A percentile compares a stretch with the other conserved stretches of the same genome.
Evolutionary conservation across 148 eudicot genomes (phyloP).

Genomic region (Vaccinium corymbosum): DNA sequence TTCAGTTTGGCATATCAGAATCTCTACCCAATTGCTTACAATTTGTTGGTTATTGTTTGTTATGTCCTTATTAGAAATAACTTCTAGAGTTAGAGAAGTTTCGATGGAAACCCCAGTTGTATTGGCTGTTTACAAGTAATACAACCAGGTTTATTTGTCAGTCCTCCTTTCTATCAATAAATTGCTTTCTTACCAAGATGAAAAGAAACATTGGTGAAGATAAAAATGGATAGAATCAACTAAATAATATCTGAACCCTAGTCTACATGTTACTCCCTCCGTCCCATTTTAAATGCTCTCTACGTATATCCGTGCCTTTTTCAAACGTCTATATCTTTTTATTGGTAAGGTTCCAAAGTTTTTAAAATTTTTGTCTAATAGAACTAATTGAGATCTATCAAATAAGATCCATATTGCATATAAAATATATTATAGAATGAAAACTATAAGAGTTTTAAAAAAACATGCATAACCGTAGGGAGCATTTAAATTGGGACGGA

Average conservation of each 20-base stretch:
- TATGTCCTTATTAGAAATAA: not conserved
- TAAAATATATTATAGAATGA: no score
- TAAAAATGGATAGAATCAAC: not conserved
- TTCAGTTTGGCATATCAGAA: not conserved
- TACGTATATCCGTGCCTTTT: no score
- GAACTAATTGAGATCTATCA: no score
- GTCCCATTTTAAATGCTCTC: no score
- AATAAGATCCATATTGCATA: no score
- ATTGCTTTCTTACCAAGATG: slow-evolving; percentile 8
- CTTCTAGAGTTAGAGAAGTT: not conserved
- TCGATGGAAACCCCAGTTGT: not conserved
- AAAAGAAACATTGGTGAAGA: not conserved
- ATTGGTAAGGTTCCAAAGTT: no score
- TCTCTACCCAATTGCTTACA: not conserved
- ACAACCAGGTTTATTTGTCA: not conserved
- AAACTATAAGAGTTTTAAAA: no score
- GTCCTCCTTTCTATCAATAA: not conserved
- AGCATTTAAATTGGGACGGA: no score
- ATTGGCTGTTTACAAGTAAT: not conserved
- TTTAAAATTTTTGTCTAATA: no score
- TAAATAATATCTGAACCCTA: not conserved
- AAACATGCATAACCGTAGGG: no score
- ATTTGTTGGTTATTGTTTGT: not conserved
- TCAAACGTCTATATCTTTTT: no score
- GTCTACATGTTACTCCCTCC: not conserved